A percentile compares a stretch with the other conserved stretches of the same genome.
These are phyloP conservation scores for Licmophora abbreviata DNA, from an alignment of 108 stramenopile species.

Conservation along the genomic window DNA sequence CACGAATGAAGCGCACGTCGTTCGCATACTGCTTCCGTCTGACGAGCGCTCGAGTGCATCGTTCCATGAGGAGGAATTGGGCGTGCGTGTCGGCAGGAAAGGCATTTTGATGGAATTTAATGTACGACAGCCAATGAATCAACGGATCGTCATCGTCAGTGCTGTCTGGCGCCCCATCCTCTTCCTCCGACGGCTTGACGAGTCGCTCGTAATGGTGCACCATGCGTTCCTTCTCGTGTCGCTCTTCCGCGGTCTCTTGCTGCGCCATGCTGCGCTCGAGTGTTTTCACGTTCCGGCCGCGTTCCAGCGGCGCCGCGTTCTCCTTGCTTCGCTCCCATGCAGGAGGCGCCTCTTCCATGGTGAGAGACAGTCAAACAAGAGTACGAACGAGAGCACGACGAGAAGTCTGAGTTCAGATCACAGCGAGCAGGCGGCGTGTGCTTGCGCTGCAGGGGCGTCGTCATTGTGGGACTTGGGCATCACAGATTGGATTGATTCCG, in stretches of 20 bases:
- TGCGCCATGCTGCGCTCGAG: slow-evolving; percentile 22
- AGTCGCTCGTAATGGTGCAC: slow-evolving; percentile 39
- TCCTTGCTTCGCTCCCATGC: slow-evolving; percentile 76
- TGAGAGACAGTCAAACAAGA: too few relatives aligned
- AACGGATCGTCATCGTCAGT: slow-evolving; percentile 44
- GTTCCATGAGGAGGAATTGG: slow-evolving; percentile 76
- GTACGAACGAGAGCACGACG: too few relatives aligned
- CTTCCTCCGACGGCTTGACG: slow-evolving; percentile 48
- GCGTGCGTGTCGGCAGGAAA: slow-evolving; percentile 64
- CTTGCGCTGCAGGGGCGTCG: too few relatives aligned
- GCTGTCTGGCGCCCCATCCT: slow-evolving; percentile 8
- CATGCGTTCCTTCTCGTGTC: slow-evolving; percentile 13
- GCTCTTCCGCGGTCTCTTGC: slow-evolving; percentile 24
- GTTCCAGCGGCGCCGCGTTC: slow-evolving; percentile 76
- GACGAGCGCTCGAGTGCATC: slow-evolving; percentile 60
- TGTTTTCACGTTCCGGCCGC: slow-evolving; percentile 50
- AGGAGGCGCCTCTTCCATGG: too few relatives aligned
- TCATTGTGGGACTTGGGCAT: too few relatives aligned
- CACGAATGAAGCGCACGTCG: slow-evolving; percentile 66
- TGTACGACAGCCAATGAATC: slow-evolving; percentile 73
- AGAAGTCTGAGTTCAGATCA: too few relatives aligned
- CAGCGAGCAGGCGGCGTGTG: too few relatives aligned
- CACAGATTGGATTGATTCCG: too few relatives aligned
- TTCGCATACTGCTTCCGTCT: slow-evolving; percentile 40
- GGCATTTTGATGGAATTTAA: slow-evolving; percentile 60